Conservation (phyloP, 495 filamentous ascomycete genomes). For the Xylaria telfairii region DNA sequence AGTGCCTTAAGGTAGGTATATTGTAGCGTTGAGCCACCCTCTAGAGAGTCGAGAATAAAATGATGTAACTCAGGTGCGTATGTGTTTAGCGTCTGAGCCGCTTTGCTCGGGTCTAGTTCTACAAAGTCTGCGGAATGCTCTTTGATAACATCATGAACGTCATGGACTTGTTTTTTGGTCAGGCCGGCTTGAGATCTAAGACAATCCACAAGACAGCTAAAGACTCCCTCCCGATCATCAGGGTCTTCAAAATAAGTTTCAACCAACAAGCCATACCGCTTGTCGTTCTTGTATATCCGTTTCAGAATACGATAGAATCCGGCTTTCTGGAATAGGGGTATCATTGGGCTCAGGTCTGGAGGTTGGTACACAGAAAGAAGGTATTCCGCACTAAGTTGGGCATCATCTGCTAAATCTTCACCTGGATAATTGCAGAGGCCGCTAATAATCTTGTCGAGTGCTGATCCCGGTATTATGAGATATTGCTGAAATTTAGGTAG, state of each 20-base stretch:
- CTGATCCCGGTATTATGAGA: constrained; percentile 84
- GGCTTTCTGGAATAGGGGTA: constrained; percentile 79
- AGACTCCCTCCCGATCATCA: constrained; percentile 72
- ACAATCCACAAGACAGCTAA: constrained; percentile 81
- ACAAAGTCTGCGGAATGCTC: constrained; percentile 71
- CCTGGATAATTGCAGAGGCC: constrained; percentile 86
- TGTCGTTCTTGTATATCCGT: constrained; percentile 81
- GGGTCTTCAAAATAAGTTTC: constrained; percentile 86
- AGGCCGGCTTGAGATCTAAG: constrained; percentile 74
- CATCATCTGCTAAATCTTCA: constrained; percentile 85
- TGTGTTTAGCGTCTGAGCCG: constrained; percentile 72
- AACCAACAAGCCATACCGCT: constrained; percentile 78
- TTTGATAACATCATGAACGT: constrained; percentile 75
- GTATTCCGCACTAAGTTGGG: constrained; percentile 94
- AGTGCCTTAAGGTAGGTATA: constrained; percentile 80
- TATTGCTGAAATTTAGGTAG: constrained; percentile 97
- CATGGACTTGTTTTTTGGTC: constrained; percentile 74
- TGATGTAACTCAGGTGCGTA: constrained; percentile 75
- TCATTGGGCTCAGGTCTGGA: constrained; percentile 74
- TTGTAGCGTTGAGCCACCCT: constrained; percentile 67
- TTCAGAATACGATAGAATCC: constrained; percentile 94
- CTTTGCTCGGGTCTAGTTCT: constrained; percentile 67
- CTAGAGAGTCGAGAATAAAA: constrained; percentile 68
- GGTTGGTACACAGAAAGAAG: constrained; percentile 92
- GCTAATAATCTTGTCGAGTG: constrained; percentile 78